Base-by-base conservation (phyloP, 2,329 filamentous ascomycete genomes). In the Beauveria sp. region DNA sequence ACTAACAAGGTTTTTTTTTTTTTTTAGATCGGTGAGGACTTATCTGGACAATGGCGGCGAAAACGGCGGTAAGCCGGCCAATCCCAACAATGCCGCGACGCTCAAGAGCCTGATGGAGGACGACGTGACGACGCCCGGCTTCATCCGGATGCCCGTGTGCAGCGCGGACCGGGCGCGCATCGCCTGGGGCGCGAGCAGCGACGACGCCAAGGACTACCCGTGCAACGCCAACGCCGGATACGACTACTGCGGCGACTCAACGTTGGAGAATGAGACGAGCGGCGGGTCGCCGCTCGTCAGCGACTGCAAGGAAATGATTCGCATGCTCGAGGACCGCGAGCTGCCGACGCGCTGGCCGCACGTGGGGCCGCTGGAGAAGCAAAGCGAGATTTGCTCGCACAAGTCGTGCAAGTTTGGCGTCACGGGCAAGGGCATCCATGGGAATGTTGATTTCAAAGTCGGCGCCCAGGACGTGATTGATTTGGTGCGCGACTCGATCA, bases 401-500 rank as follows among this genome's bases (percentile, higher is more conserved):
- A 71, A 71, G 18, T 20, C 38, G 8, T 77, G 75, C 66, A 55
- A 48, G 10, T 75, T 77, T 59, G 73, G 72, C 46, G 64, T 75
- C 31, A 61, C 73, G 64, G 61, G 64, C 4, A 61, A 63, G 45
- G 65, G 59, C 1, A 62, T 55, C 18, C 59, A 65, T 49, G 73
- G 72, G 31, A 70, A 71, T 56, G 62, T 69, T 28, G 34, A 69
- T 26, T 75, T 73, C 62, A 62, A 69, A n/a, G 64, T 73, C 12
- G 70, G 73, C 58, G 71, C 67, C 18, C 71, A 75, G 66, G 72
- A 76, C 61, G 66, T 74, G 45, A 68, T 75, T 50, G 72, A 75
- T 60, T 64, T 75, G 48, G 73, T 76, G 62, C 69, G 65, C 43
- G 66, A 72, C 3, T 62, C 72, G 0, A 64, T 76, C 26, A 63